A percentile compares a stretch with the other conserved stretches of the same genome.
Evolutionary conservation across 148 eudicot species (phyloP).

Genomic region (Vaccinium vitisidaea): DNA sequence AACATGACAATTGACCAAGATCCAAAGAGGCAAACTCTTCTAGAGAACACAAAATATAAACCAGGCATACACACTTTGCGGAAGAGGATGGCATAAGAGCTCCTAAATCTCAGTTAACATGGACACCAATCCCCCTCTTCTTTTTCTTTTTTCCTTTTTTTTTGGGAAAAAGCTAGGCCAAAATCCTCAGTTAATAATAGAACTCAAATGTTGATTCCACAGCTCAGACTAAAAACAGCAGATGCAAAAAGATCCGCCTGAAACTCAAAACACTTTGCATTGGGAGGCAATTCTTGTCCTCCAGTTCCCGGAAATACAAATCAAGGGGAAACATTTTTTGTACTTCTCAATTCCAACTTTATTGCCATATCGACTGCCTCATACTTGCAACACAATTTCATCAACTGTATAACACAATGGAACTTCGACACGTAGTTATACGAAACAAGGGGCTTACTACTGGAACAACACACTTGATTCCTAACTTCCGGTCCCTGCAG

Average conservation of each 20-base stretch:
- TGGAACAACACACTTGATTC: background rate
- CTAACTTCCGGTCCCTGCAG: background rate
- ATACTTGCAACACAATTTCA: too few species aligned
- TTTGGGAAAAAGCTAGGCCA: background rate
- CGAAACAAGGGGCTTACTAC: background rate
- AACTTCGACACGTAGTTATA: background rate
- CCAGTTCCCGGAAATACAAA: background rate
- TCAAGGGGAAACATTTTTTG: background rate
- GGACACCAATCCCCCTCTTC: too few species aligned
- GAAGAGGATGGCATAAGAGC: background rate
- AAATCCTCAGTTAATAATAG: background rate
- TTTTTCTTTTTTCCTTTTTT: background rate
- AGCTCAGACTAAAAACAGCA: background rate
- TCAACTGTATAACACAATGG: background rate
- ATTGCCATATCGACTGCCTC: background rate
- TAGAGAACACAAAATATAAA: background rate
- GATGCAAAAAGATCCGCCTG: background rate
- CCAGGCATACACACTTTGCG: too few species aligned
- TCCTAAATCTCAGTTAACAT: too few species aligned
- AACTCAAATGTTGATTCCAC: background rate
- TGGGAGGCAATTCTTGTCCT: background rate
- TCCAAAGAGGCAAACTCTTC: background rate
- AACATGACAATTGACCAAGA: background rate
- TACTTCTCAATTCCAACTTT: background rate
- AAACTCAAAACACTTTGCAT: background rate